Conservation (phyloP, 2,329 filamentous ascomycete species). For the Periconia digitata region DNA sequence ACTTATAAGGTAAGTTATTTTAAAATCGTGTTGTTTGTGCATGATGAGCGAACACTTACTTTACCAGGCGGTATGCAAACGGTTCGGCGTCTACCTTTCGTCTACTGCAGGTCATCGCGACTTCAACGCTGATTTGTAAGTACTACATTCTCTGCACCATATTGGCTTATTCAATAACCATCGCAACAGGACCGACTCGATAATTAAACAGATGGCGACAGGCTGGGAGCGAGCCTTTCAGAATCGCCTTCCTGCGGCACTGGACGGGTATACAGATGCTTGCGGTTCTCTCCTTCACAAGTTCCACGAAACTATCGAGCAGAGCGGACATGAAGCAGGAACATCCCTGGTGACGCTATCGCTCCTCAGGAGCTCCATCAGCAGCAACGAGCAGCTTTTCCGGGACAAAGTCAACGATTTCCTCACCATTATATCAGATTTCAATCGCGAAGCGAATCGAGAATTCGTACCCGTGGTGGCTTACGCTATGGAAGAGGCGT, state of each 20-base stretch:
- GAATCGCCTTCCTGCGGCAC: constrained; percentile 44
- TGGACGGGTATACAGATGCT: constrained; percentile 40
- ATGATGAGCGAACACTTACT: not conserved
- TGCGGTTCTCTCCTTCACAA: constrained; percentile 35
- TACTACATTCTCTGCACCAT: constrained; percentile 6
- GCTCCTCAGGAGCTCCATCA: constrained; percentile 46
- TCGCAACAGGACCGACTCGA: constrained; percentile 30
- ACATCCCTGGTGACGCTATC: constrained; percentile 43
- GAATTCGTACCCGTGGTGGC: constrained; percentile 55
- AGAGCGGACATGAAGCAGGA: constrained; percentile 43
- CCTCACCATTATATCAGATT: constrained; percentile 43
- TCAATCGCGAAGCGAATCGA: constrained; percentile 57
- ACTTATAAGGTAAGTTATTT: constrained; percentile 34
- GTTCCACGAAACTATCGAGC: constrained; percentile 49
- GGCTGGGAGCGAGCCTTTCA: constrained; percentile 51
- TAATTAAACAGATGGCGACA: constrained; percentile 44
- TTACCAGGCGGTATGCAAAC: constrained; percentile 59
- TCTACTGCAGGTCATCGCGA: constrained; percentile 39
- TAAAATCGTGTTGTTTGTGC: not conserved
- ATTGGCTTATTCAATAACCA: not conserved
- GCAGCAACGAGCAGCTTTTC: constrained; percentile 47
- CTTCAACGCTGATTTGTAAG: constrained; percentile 44
- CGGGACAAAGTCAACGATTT: constrained; percentile 38
- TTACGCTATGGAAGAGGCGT: constrained; percentile 50
- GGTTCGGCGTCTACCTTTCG: constrained; percentile 52